Conservation (phyloP, 306 rosid species). For the Rubus idaeus region DNA sequence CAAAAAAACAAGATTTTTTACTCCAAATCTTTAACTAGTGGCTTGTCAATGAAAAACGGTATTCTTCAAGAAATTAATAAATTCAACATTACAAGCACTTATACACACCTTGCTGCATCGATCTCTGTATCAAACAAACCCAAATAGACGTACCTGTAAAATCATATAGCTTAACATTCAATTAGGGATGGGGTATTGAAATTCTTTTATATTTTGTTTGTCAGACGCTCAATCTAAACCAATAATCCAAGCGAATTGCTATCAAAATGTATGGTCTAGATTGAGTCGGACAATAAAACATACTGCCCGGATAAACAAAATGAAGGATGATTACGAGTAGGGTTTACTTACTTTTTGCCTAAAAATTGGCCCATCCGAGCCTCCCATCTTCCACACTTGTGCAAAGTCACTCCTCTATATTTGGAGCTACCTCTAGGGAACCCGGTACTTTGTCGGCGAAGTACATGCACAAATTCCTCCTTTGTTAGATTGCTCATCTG, state of each 20-base stretch:
- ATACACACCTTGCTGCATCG: constrained; percentile 86
- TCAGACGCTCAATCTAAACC: not conserved
- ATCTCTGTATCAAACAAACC: constrained; percentile 93
- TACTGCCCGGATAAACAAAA: not conserved
- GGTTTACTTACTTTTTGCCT: constrained; percentile 74
- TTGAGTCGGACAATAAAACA: constrained; percentile 1
- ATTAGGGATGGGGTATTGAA: not conserved
- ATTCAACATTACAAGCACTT: not conserved
- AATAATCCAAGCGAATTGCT: not conserved
- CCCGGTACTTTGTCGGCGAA: constrained; percentile 98
- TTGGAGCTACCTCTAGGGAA: constrained; percentile 99
- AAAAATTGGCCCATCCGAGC: constrained; percentile 98
- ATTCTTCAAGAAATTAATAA: not conserved
- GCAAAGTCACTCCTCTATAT: constrained; percentile 97
- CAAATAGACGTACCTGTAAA: constrained; percentile 81
- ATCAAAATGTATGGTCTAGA: not conserved
- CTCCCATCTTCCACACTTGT: constrained; percentile 99
- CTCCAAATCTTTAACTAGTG: not conserved
- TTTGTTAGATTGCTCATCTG: constrained; percentile 93
- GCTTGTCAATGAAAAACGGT: not conserved
- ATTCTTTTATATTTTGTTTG: not conserved
- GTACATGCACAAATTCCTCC: constrained; percentile 99
- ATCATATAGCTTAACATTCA: not conserved
- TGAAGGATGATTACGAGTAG: not conserved
- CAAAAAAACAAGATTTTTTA: not conserved